Conservation (phyloP, 768 basidiomycete species). For the Naganishia randhawae region DNA sequence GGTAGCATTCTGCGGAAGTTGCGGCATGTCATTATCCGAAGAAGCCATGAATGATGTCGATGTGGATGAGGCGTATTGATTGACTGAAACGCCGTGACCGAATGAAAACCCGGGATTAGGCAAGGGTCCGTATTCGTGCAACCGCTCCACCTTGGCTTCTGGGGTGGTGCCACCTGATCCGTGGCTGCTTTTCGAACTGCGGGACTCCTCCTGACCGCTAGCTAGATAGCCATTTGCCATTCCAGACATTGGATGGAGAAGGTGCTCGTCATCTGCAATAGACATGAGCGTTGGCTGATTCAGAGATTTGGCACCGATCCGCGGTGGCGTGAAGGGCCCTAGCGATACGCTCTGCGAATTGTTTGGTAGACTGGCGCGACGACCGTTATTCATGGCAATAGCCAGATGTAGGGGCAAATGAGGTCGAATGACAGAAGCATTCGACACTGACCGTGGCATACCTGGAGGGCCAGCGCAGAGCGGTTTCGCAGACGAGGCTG, state of each 20-base stretch:
- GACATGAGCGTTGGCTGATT: slow-evolving; percentile 29
- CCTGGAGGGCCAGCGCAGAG: background rate
- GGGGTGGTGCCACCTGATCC: slow-evolving; percentile 3
- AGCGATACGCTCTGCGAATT: slow-evolving; percentile 34
- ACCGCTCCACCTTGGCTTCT: background rate
- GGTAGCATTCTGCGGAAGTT: background rate
- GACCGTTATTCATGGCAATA: slow-evolving; percentile 40
- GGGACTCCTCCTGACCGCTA: background rate
- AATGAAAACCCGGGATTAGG: slow-evolving; percentile 47
- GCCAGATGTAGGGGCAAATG: slow-evolving; percentile 42
- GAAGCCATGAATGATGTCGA: background rate
- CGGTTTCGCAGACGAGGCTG: background rate
- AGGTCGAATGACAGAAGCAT: slow-evolving; percentile 9
- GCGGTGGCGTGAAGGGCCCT: slow-evolving; percentile 46
- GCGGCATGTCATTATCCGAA: background rate
- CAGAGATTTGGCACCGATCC: slow-evolving; percentile 33
- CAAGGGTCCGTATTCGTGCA: slow-evolving; percentile 31
- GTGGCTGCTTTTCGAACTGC: background rate
- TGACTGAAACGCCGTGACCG: slow-evolving; percentile 21
- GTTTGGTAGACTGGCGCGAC: slow-evolving; percentile 36
- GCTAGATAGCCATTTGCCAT: background rate
- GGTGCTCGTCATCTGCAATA: slow-evolving; percentile 43
- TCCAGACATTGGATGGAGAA: background rate
- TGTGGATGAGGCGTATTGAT: background rate
- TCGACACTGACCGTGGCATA: background rate